Evolutionary conservation across 208 protist species (phyloP).

Genomic region (Leptomonas pyrrhocoris): DNA sequence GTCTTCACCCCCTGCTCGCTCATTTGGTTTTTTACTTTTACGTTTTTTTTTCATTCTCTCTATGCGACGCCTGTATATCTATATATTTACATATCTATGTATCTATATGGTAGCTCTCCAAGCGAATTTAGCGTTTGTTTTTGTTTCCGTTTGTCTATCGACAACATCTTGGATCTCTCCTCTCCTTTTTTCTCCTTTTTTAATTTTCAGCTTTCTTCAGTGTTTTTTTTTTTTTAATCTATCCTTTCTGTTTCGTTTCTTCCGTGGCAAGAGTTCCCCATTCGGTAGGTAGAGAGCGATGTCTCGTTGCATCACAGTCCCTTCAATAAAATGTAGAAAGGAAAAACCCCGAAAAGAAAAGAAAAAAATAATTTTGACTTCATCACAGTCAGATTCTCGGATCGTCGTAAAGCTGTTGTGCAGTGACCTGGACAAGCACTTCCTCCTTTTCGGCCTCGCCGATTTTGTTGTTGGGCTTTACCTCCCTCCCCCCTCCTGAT

Average conservation of each 20-base stretch:
- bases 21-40: not conserved
- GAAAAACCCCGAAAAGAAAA: too few relatives aligned
- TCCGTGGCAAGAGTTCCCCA: not conserved
- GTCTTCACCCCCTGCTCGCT: not conserved
- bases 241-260: slow-evolving; percentile 7
- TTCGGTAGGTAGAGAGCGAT: not conserved
- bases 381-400: too few relatives aligned
- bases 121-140: not conserved
- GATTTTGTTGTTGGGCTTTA: too few relatives aligned
- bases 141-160: not conserved
- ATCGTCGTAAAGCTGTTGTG: too few relatives aligned
- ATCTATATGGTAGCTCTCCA: not conserved
- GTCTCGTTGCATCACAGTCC: slow-evolving; percentile 3
- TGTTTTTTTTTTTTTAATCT: slow-evolving; percentile 31
- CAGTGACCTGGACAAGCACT: too few relatives aligned
- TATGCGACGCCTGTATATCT: too few relatives aligned
- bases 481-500: too few relatives aligned
- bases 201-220: too few relatives aligned
- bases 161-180: not conserved
- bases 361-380: not conserved
- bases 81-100: not conserved
- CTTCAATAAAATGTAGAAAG: too few relatives aligned
- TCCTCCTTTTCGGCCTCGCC: too few relatives aligned
- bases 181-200: slow-evolving; percentile 7
- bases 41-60: not conserved